Evolutionary conservation across 805 yeast genomes (phyloP).

Genomic region (Wickerhamiella bombiphila): DNA sequence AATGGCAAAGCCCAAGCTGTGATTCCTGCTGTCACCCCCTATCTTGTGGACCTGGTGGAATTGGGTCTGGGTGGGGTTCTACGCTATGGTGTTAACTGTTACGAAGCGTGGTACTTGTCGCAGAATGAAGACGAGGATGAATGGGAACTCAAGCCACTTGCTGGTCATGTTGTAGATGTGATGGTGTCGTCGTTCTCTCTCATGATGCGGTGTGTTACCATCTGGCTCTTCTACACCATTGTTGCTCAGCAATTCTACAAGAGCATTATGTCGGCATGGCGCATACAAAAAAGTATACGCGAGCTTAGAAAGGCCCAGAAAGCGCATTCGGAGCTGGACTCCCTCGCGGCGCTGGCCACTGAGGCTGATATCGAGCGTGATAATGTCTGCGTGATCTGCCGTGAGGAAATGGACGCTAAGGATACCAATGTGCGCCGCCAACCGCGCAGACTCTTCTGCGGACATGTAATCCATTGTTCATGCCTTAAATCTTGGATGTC

Average conservation of each 20-base stretch:
- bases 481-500: constrained; percentile 90
- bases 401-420: constrained; percentile 64
- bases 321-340: constrained; percentile 46
- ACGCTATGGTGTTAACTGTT: constrained; percentile 36
- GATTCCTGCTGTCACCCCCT: constrained; percentile 5
- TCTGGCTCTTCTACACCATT: constrained; percentile 35
- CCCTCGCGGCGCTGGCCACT: constrained; percentile 47
- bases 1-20: too few relatives aligned
- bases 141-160: constrained; percentile 57
- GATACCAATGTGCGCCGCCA: constrained; percentile 29
- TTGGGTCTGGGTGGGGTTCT: constrained; percentile 42
- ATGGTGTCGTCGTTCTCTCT: constrained; percentile 30
- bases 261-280: constrained; percentile 17
- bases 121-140: constrained; percentile 40
- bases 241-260: constrained; percentile 16
- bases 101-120: constrained; percentile 39
- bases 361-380: constrained; percentile 45
- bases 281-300: constrained; percentile 19
- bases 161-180: constrained; percentile 42
- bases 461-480: constrained; percentile 77
- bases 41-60: constrained; percentile 46
- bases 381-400: constrained; percentile 68
- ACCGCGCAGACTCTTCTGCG: constrained; percentile 71
- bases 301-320: constrained; percentile 21
- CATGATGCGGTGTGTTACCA: constrained; percentile 26